phyloP scores from a whole-genome alignment of 1,284 basidiomycete species.

The Papiliotrema nemorosa region DNA sequence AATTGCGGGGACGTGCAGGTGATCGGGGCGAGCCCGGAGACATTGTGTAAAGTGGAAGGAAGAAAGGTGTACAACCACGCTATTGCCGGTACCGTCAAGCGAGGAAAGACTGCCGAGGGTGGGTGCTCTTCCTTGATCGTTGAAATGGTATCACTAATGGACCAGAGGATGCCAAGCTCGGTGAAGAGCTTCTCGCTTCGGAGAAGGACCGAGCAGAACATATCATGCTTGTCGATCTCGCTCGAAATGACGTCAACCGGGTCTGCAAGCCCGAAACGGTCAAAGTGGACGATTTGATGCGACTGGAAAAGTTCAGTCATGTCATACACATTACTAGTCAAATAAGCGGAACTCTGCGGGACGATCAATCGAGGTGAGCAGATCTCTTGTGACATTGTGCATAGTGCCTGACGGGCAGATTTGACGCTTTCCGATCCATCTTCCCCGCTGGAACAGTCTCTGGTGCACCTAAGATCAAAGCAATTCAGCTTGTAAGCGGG shows the following conservation, averaged over 20 bases:
- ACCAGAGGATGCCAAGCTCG: constrained; percentile 80
- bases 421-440: constrained; percentile 98
- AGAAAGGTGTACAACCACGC: constrained; percentile 96
- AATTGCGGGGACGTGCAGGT: constrained; percentile 90
- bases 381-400: background rate
- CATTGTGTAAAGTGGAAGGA: constrained; percentile 89
- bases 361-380: constrained; percentile 72
- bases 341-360: constrained; percentile 81
- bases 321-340: constrained; percentile 97
- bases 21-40: constrained; percentile 96
- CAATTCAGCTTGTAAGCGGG: constrained; percentile 86
- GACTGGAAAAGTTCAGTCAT: constrained; percentile 92
- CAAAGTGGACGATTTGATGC: constrained; percentile 93
- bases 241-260: constrained; percentile 98
- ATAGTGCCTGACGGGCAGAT: constrained; percentile 56
- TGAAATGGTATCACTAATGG: background rate
- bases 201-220: constrained; percentile 97
- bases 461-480: constrained; percentile 98
- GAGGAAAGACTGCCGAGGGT: constrained; percentile 83
- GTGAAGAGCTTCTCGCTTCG: constrained; percentile 69
- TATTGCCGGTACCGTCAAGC: constrained; percentile 89
- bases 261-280: constrained; percentile 94
- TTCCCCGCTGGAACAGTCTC: constrained; percentile 99
- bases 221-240: constrained; percentile 98
- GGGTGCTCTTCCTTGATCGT: constrained; percentile 24